Percentiles rank a stretch among this genome's conserved stretches.
Conservation (phyloP, 108 stramenopile genomes). For the Cyclotella baltica region DNA sequence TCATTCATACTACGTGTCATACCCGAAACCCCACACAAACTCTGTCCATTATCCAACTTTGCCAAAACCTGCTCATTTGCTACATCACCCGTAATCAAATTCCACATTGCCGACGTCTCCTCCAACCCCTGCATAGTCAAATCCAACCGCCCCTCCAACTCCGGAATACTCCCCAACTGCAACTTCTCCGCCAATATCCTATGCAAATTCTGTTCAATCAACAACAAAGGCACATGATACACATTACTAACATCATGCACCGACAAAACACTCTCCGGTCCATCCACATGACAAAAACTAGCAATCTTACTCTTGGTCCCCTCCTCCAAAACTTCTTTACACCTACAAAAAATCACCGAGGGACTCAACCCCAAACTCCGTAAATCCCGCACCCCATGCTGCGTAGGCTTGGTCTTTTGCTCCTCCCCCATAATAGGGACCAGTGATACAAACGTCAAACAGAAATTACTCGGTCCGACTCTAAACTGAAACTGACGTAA, state of each 20-base stretch:
- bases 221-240: slow-evolving; percentile 96
- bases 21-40: slow-evolving; percentile 26
- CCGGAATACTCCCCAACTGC: slow-evolving; percentile 34
- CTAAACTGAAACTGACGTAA: slow-evolving; percentile 98
- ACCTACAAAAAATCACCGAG: slow-evolving; percentile 96
- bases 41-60: slow-evolving; percentile 24
- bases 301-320: slow-evolving; percentile 93
- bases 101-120: slow-evolving; percentile 55
- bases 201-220: slow-evolving; percentile 93
- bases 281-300: slow-evolving; percentile 95
- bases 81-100: slow-evolving; percentile 51
- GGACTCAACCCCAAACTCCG: slow-evolving; percentile 93
- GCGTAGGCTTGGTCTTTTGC: slow-evolving; percentile 99
- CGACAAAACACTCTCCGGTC: slow-evolving; percentile 83
- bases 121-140: slow-evolving; percentile 73
- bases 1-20: slow-evolving; percentile 68
- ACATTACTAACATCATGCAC: slow-evolving; percentile 99
- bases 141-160: slow-evolving; percentile 48
- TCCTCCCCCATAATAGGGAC: slow-evolving; percentile 98
- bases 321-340: slow-evolving; percentile 76
- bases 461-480: slow-evolving; percentile 95
- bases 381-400: slow-evolving; percentile 98
- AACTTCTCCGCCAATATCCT: slow-evolving; percentile 60
- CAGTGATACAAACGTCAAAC: slow-evolving; percentile 95
- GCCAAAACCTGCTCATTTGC: slow-evolving; percentile 41